Evolutionary conservation across 2,329 filamentous ascomycete genomes (phyloP).

Genomic region (Colletotrichum gigasporum): DNA sequence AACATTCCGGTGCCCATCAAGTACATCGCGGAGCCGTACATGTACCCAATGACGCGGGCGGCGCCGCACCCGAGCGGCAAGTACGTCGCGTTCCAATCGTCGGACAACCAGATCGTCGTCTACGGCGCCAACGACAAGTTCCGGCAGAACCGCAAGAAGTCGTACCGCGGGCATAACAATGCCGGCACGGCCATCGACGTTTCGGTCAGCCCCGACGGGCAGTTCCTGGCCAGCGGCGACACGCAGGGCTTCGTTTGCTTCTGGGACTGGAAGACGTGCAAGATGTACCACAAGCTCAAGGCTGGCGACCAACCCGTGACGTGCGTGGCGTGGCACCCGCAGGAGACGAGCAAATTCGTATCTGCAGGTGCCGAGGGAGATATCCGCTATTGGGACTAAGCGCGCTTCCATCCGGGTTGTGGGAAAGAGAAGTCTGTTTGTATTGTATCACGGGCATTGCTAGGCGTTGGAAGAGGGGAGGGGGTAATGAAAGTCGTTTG

Average conservation of each 20-base stretch:
- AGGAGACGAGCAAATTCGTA: slow-evolving; percentile 93
- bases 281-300: slow-evolving; percentile 97
- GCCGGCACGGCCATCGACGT: slow-evolving; percentile 93
- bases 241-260: slow-evolving; percentile 91
- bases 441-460: slow-evolving; percentile 26
- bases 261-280: slow-evolving; percentile 99
- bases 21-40: slow-evolving; percentile 96
- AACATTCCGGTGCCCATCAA: slow-evolving; percentile 98
- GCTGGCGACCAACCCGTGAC: slow-evolving; percentile 85
- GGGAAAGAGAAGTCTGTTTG: not conserved
- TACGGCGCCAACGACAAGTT: slow-evolving; percentile 96
- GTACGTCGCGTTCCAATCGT: slow-evolving; percentile 88
- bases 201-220: slow-evolving; percentile 87
- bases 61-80: slow-evolving; percentile 88
- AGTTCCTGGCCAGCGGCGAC: slow-evolving; percentile 89
- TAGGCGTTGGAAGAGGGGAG: slow-evolving; percentile 24
- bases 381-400: slow-evolving; percentile 92
- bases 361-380: slow-evolving; percentile 90
- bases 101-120: slow-evolving; percentile 96
- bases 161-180: slow-evolving; percentile 94
- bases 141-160: slow-evolving; percentile 96
- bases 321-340: slow-evolving; percentile 95
- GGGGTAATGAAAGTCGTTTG: slow-evolving; percentile 7
- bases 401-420: not conserved
- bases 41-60: slow-evolving; percentile 94